phyloP scores from a whole-genome alignment of 306 rosid species.

The Rubus parviflorus region DNA sequence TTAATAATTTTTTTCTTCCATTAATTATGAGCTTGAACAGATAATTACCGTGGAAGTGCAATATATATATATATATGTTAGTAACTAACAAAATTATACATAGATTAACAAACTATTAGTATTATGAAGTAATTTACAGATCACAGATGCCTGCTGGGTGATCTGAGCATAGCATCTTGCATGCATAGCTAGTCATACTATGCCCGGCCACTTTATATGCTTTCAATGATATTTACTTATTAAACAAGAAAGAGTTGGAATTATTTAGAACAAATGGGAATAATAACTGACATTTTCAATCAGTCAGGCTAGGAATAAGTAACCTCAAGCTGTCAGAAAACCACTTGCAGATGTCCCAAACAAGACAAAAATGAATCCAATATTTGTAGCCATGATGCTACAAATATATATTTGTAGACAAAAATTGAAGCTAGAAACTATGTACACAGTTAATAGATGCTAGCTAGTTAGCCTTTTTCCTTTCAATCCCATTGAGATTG shows the following conservation, averaged over 20 bases:
- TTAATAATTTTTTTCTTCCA: neutral
- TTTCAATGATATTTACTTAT: neutral
- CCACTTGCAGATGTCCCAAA: neutral
- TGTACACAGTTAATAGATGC: neutral
- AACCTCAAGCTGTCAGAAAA: neutral
- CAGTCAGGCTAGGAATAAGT: conserved; percentile 4
- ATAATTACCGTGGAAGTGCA: neutral
- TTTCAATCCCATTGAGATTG: neutral
- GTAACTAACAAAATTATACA: neutral
- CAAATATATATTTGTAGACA: neutral
- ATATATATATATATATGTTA: neutral
- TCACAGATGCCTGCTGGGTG: conserved; percentile 1
- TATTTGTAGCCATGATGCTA: neutral
- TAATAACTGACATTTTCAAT: conserved; percentile 7
- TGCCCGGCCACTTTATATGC: neutral
- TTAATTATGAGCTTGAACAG: neutral
- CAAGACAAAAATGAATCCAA: neutral
- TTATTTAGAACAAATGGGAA: neutral
- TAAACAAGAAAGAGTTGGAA: neutral
- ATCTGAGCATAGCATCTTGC: conserved; percentile 2
- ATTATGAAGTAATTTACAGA: neutral
- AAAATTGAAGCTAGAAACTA: neutral
- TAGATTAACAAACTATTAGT: neutral
- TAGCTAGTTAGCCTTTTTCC: neutral
- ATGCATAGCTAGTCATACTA: neutral